These are phyloP conservation scores for Eucalyptus sp. DNA, from an alignment of 345 rosid genomes.

Conservation along the genomic window DNA sequence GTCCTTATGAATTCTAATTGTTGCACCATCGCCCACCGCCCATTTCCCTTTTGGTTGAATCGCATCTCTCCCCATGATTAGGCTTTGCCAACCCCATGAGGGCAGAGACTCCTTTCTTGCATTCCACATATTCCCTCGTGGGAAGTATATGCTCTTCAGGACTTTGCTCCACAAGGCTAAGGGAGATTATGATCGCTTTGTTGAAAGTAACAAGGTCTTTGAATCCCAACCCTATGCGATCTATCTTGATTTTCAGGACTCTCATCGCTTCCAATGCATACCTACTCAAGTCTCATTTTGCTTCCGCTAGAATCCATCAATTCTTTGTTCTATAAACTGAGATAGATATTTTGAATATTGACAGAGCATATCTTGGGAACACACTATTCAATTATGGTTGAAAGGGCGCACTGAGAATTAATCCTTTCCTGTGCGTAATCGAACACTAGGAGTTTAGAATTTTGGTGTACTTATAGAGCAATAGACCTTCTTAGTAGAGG, in stretches of 20 bases:
- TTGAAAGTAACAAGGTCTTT: background rate
- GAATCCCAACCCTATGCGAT: background rate
- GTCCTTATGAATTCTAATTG: background rate
- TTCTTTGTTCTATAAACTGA: background rate
- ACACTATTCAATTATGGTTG: background rate
- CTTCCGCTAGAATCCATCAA: background rate
- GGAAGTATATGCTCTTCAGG: fast-evolving
- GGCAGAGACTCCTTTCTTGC: background rate
- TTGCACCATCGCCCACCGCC: background rate
- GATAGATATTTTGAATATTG: background rate
- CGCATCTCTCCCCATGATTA: background rate
- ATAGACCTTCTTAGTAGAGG: background rate
- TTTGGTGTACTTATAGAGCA: background rate
- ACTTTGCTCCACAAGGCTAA: background rate
- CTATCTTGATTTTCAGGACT: background rate
- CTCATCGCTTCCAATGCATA: too few species aligned
- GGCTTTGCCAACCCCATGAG: background rate
- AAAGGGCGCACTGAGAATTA: background rate
- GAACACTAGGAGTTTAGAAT: background rate
- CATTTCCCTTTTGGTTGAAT: background rate
- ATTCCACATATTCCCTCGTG: fast-evolving
- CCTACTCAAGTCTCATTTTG: background rate
- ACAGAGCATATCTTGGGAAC: background rate
- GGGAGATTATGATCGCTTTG: background rate
- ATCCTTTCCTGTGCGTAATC: background rate